These are phyloP conservation scores for Globisporangium nodosum DNA, from an alignment of 352 stramenopile genomes.

Conservation along the genomic window DNA sequence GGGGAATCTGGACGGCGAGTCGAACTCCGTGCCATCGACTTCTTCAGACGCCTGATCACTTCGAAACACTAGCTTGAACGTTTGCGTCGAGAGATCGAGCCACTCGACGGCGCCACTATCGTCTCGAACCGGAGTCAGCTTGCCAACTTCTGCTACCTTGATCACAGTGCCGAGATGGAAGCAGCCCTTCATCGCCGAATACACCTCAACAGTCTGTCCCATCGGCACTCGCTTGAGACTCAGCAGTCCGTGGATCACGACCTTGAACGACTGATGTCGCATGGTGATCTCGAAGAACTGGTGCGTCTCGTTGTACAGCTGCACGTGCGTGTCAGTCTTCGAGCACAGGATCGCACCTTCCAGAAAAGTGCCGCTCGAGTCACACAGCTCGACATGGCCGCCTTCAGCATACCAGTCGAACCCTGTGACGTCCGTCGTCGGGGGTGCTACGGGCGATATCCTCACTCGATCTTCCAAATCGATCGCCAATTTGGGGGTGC, in stretches of 20 bases:
- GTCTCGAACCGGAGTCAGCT: slow-evolving; percentile 37
- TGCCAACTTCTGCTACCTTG: slow-evolving; percentile 31
- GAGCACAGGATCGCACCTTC: slow-evolving; percentile 50
- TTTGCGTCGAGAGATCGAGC: slow-evolving; percentile 46
- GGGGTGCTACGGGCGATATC: background rate
- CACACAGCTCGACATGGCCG: slow-evolving; percentile 42
- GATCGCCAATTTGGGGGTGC: background rate
- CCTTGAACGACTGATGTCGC: slow-evolving; percentile 37
- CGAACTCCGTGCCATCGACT: background rate
- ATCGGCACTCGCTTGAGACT: slow-evolving; percentile 38
- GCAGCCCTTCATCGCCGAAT: slow-evolving; percentile 39
- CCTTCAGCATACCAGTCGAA: slow-evolving; percentile 60
- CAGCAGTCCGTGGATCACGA: slow-evolving; percentile 43
- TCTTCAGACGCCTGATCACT: background rate
- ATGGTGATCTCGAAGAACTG: slow-evolving; percentile 47
- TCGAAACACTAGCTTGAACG: slow-evolving; percentile 54
- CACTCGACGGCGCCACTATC: slow-evolving; percentile 26
- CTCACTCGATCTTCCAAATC: background rate
- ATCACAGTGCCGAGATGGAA: slow-evolving; percentile 34
- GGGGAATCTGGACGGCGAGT: background rate
- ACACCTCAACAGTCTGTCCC: slow-evolving; percentile 44
- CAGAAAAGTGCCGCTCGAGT: slow-evolving; percentile 22
- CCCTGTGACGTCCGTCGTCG: background rate
- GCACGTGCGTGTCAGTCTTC: slow-evolving; percentile 25
- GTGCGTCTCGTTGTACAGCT: slow-evolving; percentile 45